Evolutionary conservation across 768 basidiomycete genomes (phyloP).

Genomic region (Coprinopsis sp.): DNA sequence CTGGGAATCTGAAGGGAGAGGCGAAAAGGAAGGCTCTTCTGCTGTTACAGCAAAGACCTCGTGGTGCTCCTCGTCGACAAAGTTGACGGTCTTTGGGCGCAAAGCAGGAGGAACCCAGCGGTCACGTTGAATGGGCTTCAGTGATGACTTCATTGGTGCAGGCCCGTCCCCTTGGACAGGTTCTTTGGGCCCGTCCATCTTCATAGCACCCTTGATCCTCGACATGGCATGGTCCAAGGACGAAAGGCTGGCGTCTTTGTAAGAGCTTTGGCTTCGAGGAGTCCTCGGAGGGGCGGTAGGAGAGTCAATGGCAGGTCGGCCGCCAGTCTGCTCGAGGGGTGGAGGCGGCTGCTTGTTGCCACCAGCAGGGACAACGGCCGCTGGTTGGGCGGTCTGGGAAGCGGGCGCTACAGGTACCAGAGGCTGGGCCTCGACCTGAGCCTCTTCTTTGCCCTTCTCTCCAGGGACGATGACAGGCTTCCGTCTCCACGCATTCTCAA

Average conservation of each 20-base stretch:
- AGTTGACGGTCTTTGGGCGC: slow-evolving; percentile 30
- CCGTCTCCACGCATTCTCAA: too few species aligned
- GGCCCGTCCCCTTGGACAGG: slow-evolving; percentile 20
- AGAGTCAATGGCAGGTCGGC: slow-evolving; percentile 8
- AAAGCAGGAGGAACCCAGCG: slow-evolving; percentile 59
- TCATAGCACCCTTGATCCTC: slow-evolving; percentile 79
- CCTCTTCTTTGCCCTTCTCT: too few species aligned
- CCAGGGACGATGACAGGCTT: too few species aligned
- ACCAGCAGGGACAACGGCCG: too few species aligned
- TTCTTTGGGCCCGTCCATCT: slow-evolving; percentile 36
- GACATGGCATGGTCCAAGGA: slow-evolving; percentile 80
- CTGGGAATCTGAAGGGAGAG: slow-evolving; percentile 39
- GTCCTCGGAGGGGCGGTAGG: slow-evolving; percentile 13
- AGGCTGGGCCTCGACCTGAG: too few species aligned
- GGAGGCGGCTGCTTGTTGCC: slow-evolving; percentile 16
- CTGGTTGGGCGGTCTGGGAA: too few species aligned
- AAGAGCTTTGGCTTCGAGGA: slow-evolving; percentile 36
- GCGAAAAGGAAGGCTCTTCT: slow-evolving; percentile 44
- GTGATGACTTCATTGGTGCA: slow-evolving; percentile 16
- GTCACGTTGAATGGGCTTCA: slow-evolving; percentile 29
- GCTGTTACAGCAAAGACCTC: slow-evolving; percentile 46
- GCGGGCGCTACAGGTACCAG: too few species aligned
- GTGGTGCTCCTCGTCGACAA: slow-evolving; percentile 30
- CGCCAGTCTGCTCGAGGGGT: not conserved
- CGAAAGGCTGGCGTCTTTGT: slow-evolving; percentile 59